Conservation (phyloP, 2,329 filamentous ascomycete genomes). For the Cyphellophora attinorum region DNA sequence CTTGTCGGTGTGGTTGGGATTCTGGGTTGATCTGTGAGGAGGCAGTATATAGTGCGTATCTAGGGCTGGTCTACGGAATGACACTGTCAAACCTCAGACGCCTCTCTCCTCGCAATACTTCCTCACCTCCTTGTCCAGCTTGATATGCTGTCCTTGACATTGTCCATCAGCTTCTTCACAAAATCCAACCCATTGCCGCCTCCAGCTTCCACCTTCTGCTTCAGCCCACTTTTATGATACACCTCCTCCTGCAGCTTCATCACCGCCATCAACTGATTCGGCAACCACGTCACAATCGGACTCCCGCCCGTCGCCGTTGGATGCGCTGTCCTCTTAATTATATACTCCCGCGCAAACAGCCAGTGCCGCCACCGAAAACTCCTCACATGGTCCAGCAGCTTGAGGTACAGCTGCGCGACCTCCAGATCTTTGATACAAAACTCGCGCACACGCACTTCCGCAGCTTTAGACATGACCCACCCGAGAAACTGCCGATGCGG, state of each 20-base stretch:
- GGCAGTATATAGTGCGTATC: too few species aligned
- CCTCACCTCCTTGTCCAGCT: constrained; percentile 33
- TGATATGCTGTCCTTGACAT: constrained; percentile 26
- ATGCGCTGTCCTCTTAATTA: constrained; percentile 34
- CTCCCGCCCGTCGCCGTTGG: constrained; percentile 40
- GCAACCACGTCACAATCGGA: constrained; percentile 41
- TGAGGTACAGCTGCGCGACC: constrained; percentile 34
- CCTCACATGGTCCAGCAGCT: constrained; percentile 35
- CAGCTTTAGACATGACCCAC: constrained; percentile 50
- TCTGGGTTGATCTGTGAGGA: too few species aligned
- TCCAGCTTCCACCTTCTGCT: constrained; percentile 4
- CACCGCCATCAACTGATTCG: constrained; percentile 38
- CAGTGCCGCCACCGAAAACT: constrained; percentile 42
- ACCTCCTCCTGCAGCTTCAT: constrained; percentile 39
- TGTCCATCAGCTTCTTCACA: constrained; percentile 26
- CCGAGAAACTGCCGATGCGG: constrained; percentile 81
- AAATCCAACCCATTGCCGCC: constrained; percentile 8
- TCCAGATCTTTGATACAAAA: constrained; percentile 26
- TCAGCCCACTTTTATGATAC: constrained; percentile 24
- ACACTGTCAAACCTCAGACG: constrained; percentile 22
- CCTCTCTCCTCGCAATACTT: constrained; percentile 37
- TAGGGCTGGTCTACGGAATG: background rate
- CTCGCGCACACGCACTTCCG: constrained; percentile 33
- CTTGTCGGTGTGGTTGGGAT: background rate
- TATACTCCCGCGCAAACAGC: constrained; percentile 40